Conservation (phyloP, 495 filamentous ascomycete species). For the Cercophora scortea region DNA sequence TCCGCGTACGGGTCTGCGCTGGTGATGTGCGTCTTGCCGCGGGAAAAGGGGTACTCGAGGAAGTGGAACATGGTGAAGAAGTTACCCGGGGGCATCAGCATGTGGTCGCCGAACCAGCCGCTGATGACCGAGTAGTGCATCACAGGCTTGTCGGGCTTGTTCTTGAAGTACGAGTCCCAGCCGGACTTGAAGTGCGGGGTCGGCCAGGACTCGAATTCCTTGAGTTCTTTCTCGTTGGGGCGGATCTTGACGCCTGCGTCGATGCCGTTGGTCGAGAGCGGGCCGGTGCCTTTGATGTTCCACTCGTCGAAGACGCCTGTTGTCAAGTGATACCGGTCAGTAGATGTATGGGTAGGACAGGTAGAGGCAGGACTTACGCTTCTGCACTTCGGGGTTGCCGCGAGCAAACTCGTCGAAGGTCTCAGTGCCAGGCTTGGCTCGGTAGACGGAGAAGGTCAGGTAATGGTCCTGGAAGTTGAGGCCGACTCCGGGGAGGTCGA, state of each 20-base stretch:
- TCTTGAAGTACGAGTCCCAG: conserved; percentile 77
- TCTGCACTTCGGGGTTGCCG: conserved; percentile 62
- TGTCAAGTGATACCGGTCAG: not conserved
- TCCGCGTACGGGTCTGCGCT: conserved; percentile 63
- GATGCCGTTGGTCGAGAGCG: conserved; percentile 77
- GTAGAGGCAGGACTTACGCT: conserved; percentile 27
- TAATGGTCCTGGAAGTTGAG: conserved; percentile 85
- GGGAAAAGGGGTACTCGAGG: conserved; percentile 75
- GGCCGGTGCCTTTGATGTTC: conserved; percentile 72
- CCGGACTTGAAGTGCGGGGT: conserved; percentile 59
- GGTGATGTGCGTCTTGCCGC: conserved; percentile 64
- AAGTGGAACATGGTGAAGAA: conserved; percentile 90
- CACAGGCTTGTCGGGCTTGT: conserved; percentile 80
- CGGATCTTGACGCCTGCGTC: conserved; percentile 77
- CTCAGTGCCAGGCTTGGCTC: conserved; percentile 71
- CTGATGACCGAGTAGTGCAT: conserved; percentile 73
- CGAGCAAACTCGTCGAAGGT: conserved; percentile 76
- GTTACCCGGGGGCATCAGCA: conserved; percentile 61
- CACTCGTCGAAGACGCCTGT: conserved; percentile 60
- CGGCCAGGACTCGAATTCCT: conserved; percentile 57
- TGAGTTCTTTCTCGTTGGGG: conserved; percentile 61
- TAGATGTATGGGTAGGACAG: not conserved
- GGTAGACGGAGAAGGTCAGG: conserved; percentile 66
- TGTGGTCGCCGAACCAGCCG: conserved; percentile 62
- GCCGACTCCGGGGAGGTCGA: conserved; percentile 76